Evolutionary conservation across 2,329 filamentous ascomycete genomes (phyloP), one percentile per base, ranked within the genome.

Genomic region (Aspergillus aculeatinus): DNA sequence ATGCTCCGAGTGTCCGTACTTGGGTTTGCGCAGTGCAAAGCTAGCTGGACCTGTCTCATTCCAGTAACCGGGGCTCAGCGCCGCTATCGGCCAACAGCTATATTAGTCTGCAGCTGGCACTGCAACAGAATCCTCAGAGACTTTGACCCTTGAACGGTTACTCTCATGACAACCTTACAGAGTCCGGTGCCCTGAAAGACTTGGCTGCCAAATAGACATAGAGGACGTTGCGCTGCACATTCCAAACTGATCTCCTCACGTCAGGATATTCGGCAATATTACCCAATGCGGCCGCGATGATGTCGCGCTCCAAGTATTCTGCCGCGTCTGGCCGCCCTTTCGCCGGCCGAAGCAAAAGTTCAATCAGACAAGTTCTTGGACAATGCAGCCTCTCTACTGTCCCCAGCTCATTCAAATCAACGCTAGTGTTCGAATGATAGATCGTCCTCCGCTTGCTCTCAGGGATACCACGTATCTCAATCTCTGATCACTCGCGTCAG

Each of bases 271-370:
- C 53, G 53, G 53, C 21, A 55, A 67, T 65, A 65, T 65, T 63
- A 60, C 67, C 64, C 31, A 48, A 68, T 56, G 39, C 58, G 58
- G 62, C 27, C 52, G 53, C 50, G 57, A 67, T 64, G 65, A 67
- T 68, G 61, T 69, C 67, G 68, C 67, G 67, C 64, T 47, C 51
- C 39, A 49, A 50, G 39, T 47, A 66, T 74, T 74, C 67, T 74
- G 72, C 72, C 72, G 66, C 59, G 62, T 66, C 61, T 67, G 53
- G 61, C 72, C 71, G 71, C 72, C 66, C 54, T 61, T 61, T 60
- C 63, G 58, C 55, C 50, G 57, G 58, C 61, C 59, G 58, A 58
- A 65, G 59, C 56, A 62, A 62, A 65, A 66, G 58, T 64, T 66
- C 60, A 60, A 60, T 57, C 54, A 54, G 31, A 44, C 57, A 57